Conservation (phyloP, 768 basidiomycete species). For the Pisolithus marmoratus region DNA sequence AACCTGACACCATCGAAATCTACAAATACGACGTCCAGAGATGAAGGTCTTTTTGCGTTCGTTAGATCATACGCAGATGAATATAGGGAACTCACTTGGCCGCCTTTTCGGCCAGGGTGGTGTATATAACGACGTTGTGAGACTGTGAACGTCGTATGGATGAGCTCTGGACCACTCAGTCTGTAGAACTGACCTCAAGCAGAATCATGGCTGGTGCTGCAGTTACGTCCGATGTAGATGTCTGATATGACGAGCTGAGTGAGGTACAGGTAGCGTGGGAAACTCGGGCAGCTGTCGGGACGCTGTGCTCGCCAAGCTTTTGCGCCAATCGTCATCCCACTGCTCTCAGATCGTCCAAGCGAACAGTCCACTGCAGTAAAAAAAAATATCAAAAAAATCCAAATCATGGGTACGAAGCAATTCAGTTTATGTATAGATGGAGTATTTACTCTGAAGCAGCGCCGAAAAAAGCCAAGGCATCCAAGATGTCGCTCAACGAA, state of each 20-base stretch:
- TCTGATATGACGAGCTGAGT: not conserved
- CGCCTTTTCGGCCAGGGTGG: conserved; percentile 81
- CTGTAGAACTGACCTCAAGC: conserved; percentile 54
- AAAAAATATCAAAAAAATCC: conserved; percentile 10
- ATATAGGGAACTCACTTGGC: conserved; percentile 53
- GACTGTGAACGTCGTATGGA: conserved; percentile 42
- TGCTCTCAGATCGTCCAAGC: conserved; percentile 4
- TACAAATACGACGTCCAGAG: conserved; percentile 92
- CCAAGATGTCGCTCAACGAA: conserved; percentile 90
- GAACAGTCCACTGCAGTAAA: conserved; percentile 3
- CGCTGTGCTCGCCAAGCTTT: conserved; percentile 12
- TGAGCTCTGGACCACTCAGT: not conserved
- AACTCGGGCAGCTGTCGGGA: conserved; percentile 9
- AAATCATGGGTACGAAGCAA: conserved; percentile 23
- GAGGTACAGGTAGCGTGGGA: conserved; percentile 22
- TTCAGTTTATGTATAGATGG: not conserved
- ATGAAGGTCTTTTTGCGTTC: conserved; percentile 65
- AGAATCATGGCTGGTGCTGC: conserved; percentile 57
- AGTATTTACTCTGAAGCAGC: conserved; percentile 39
- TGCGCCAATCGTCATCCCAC: conserved; percentile 1
- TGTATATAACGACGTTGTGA: conserved; percentile 90
- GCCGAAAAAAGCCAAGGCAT: conserved; percentile 76
- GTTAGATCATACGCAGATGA: conserved; percentile 10
- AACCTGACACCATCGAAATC: conserved; percentile 98
- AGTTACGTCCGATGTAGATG: not conserved